Base-by-base conservation (phyloP, 192 early-diverging fungal species). In the Entophlyctis luteolus region DNA sequence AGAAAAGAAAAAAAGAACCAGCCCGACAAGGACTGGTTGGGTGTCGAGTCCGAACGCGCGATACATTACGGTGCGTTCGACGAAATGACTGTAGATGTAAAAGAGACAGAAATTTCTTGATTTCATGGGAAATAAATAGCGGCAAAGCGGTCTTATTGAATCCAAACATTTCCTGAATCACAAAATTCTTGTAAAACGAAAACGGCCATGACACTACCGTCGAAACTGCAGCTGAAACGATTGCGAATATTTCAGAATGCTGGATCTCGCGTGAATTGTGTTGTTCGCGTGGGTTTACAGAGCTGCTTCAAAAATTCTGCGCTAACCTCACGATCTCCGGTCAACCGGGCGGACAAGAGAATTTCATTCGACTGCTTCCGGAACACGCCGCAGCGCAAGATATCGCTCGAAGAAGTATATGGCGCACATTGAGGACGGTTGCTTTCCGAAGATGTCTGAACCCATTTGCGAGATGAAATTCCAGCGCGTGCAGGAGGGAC, bases 91-190 rank as follows among this genome's bases (percentile, higher is more conserved):
- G n/a, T 10, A 45, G 42, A 45, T 14, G 2, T 76, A 48, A 56
- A 98, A 88, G n/a, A n/a, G n/a, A n/a, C n/a, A n/a, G n/a, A n/a
- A n/a, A n/a, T n/a, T n/a, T n/a, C 74, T 96, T 98, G 62, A 90
- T 59, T 59, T 80, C 59, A 70, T 97, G 93, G 0, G 81, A 81
- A 39, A 93, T 77, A 71, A 89, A 97, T 36, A 94, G 70, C 0
- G 79, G 16, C 12, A 87, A 49, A 6, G 95, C 94, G 72, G 89
- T 87, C 71, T 98, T 98, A 78, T 98, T 98, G 75, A 98, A 96
- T 2, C 94, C 94, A 74, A 94, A 93, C 31, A 81, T 75, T 69
- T 89, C 85, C 78, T 98, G 94, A 60, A 98, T 86, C 16, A 98
- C 92, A 87, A 98, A 98, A 0, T 89, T 98, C 49, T 79, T 81